Percentiles rank a stretch among this genome's conserved stretches.
These are phyloP conservation scores for Starmera stellimalicola DNA, from an alignment of 1,139 yeast genomes.

Conservation along the genomic window DNA sequence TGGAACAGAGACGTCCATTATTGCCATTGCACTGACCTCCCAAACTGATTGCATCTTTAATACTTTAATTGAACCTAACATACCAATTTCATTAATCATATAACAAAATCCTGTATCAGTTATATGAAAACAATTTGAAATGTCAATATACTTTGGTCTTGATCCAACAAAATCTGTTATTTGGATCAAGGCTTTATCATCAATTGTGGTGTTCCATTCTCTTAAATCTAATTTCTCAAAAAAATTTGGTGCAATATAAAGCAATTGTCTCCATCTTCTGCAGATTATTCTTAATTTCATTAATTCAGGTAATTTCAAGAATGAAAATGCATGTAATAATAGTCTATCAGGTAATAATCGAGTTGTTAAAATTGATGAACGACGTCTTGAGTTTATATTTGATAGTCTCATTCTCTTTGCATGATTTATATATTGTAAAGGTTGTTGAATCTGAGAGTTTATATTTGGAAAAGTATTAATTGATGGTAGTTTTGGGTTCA, in stretches of 20 bases:
- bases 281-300: slow-evolving; percentile 51
- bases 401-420: slow-evolving; percentile 42
- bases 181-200: slow-evolving; percentile 45
- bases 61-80: slow-evolving; percentile 44
- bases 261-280: slow-evolving; percentile 56
- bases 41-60: slow-evolving; percentile 62
- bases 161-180: slow-evolving; percentile 66
- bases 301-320: slow-evolving; percentile 42
- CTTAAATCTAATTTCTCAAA: slow-evolving; percentile 43
- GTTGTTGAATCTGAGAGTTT: slow-evolving; percentile 10
- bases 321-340: slow-evolving; percentile 41
- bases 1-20: slow-evolving; percentile 65
- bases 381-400: slow-evolving; percentile 30
- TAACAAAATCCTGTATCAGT: slow-evolving; percentile 69
- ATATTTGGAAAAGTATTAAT: slow-evolving; percentile 24
- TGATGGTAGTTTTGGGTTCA: slow-evolving; percentile 29
- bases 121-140: slow-evolving; percentile 67
- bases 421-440: slow-evolving; percentile 43
- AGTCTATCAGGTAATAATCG: slow-evolving; percentile 54
- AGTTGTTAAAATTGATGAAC: slow-evolving; percentile 46
- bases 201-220: slow-evolving; percentile 50
- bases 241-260: slow-evolving; percentile 46
- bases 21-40: slow-evolving; percentile 75
- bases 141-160: slow-evolving; percentile 50
- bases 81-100: slow-evolving; percentile 63